A percentile compares a stretch with the other conserved stretches of the same genome.
Conservation (phyloP, 352 stramenopile genomes). For the Phytophthora kernoviae region DNA sequence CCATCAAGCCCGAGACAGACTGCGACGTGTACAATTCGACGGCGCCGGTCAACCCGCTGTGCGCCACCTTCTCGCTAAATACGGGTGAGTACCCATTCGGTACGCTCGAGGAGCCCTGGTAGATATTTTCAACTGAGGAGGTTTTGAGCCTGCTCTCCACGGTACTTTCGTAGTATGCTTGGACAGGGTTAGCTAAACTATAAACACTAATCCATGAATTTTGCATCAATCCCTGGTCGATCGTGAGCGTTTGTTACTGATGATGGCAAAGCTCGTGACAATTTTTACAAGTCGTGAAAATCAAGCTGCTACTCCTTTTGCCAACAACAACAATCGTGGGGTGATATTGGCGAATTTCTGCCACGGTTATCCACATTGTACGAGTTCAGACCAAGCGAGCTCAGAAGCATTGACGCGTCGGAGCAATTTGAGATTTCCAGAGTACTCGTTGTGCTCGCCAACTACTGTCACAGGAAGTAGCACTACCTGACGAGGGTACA, state of each 20-base stretch:
- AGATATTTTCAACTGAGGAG: conserved; percentile 7
- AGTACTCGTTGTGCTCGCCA: conserved; percentile 10
- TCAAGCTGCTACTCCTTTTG: too few relatives aligned
- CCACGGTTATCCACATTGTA: conserved; percentile 19
- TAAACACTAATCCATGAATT: too few relatives aligned
- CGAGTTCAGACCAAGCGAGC: conserved; percentile 15
- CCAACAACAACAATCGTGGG: too few relatives aligned
- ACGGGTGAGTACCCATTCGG: conserved; percentile 34
- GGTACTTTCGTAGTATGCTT: too few relatives aligned
- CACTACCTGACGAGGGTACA: conserved; percentile 2
- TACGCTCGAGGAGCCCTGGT: conserved; percentile 27
- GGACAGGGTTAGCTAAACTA: too few relatives aligned
- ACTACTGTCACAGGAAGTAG: conserved; percentile 10
- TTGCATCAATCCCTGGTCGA: too few relatives aligned
- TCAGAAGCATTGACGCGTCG: conserved; percentile 1
- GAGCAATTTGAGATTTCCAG: conserved; percentile 4
- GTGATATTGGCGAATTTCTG: too few relatives aligned
- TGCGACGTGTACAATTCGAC: conserved; percentile 44
- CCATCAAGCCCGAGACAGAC: conserved; percentile 63
- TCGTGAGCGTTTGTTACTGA: too few relatives aligned
- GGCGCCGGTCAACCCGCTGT: conserved; percentile 28
- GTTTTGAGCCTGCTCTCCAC: too few relatives aligned
- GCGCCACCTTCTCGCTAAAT: conserved; percentile 41
- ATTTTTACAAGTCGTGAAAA: too few relatives aligned
- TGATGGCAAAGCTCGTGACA: too few relatives aligned